Conservation (phyloP, 2,329 filamentous ascomycete genomes). For the Tolypocladium pustulatum region DNA sequence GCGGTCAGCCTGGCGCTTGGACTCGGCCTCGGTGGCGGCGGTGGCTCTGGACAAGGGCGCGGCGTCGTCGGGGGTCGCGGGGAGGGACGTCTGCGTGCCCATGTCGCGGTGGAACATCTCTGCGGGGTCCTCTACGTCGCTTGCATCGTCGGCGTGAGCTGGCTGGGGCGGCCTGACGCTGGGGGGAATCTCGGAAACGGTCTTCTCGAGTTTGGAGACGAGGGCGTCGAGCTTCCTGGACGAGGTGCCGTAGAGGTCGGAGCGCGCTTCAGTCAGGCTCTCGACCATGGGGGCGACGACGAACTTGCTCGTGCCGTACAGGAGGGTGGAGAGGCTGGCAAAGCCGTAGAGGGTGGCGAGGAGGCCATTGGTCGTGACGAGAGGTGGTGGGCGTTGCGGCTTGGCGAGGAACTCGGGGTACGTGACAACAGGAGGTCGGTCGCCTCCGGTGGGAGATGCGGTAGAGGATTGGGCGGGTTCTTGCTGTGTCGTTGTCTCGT, state of each 20-base stretch:
- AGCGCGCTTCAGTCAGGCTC: conserved; percentile 38
- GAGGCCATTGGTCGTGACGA: conserved; percentile 51
- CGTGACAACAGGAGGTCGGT: conserved; percentile 52
- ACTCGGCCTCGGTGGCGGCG: conserved; percentile 11
- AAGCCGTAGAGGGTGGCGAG: conserved; percentile 49
- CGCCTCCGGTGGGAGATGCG: conserved; percentile 21
- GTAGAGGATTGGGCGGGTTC: conserved; percentile 7
- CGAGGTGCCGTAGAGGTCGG: conserved; percentile 40
- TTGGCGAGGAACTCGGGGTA: conserved; percentile 60
- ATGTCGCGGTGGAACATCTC: conserved; percentile 76
- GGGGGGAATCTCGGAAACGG: conserved; percentile 51
- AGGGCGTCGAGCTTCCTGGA: conserved; percentile 33
- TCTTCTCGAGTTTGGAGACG: conserved; percentile 39
- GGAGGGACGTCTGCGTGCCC: conserved; percentile 60
- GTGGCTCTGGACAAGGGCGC: neutral
- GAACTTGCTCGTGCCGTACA: conserved; percentile 64
- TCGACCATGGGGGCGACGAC: conserved; percentile 54
- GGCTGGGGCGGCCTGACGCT: conserved; percentile 6
- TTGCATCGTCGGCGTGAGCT: conserved; percentile 21
- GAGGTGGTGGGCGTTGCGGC: conserved; percentile 42
- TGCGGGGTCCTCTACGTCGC: conserved; percentile 52
- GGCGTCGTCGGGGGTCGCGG: conserved; percentile 7
- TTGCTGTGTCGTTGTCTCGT: conserved; percentile 3
- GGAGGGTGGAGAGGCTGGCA: conserved; percentile 44
- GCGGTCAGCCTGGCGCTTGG: conserved; percentile 28